Percentiles rank a stretch among this genome's conserved stretches.
phyloP scores from a whole-genome alignment of 148 eudicot genomes.

The Hydrangea macrophylla region DNA sequence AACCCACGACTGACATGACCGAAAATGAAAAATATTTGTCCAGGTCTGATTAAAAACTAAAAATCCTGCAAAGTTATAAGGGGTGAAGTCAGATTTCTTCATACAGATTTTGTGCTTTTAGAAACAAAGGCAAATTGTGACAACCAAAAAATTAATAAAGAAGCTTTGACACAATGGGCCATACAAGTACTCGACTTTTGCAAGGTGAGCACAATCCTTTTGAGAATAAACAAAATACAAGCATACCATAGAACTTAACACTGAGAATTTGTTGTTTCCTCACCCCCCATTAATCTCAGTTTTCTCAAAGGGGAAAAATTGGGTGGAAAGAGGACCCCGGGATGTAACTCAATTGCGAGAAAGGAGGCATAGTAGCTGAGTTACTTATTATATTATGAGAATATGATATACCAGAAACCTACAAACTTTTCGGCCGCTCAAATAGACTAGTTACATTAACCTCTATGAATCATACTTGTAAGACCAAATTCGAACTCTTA shows the following conservation, averaged over 20 bases:
- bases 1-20: neutral
- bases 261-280: constrained; percentile 3
- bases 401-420: neutral
- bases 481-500: no score
- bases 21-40: neutral
- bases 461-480: no score
- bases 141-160: neutral
- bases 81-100: neutral
- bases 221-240: neutral
- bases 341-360: neutral
- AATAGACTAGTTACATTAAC: no score
- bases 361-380: no score
- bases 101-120: neutral
- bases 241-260: neutral
- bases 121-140: neutral
- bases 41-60: constrained; percentile 3
- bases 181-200: neutral
- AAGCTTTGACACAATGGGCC: neutral
- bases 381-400: no score
- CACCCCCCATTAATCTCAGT: neutral
- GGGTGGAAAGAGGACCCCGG: no score
- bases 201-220: neutral
- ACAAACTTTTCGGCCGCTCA: neutral
- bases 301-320: neutral
- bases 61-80: neutral